Percentiles rank a stretch among this genome's conserved stretches.
phyloP scores from a whole-genome alignment of 2,329 filamentous ascomycete species.

The Davidsoniella eucalypti region DNA sequence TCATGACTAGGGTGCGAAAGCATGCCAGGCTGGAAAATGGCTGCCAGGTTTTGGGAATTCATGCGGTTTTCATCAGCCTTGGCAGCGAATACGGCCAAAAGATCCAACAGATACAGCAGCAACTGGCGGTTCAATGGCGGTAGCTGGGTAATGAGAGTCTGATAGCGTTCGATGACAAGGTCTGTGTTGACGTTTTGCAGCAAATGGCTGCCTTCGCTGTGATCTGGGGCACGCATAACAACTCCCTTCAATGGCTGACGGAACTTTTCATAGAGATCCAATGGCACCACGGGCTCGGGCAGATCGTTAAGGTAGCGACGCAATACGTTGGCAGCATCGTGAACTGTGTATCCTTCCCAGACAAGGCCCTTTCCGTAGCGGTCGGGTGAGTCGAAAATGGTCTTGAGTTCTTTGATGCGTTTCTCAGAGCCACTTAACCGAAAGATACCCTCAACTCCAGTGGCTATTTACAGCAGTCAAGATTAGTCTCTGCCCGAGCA shows the following conservation, averaged over 20 bases:
- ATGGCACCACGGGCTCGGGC: conserved; percentile 87
- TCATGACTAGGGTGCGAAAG: conserved; percentile 86
- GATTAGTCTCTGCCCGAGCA: conserved; percentile 18
- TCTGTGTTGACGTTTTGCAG: conserved; percentile 46
- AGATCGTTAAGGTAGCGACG: conserved; percentile 91
- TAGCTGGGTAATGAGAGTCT: conserved; percentile 79
- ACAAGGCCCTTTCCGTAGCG: conserved; percentile 92
- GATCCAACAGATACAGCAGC: conserved; percentile 84
- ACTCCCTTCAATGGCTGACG: conserved; percentile 60
- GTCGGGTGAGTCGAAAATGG: conserved; percentile 82
- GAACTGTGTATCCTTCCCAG: conserved; percentile 95
- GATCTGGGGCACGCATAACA: conserved; percentile 57
- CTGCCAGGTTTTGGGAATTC: conserved; percentile 84
- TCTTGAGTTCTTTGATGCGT: conserved; percentile 91
- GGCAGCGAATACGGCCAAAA: conserved; percentile 90
- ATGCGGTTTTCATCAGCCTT: conserved; percentile 96
- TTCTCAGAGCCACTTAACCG: conserved; percentile 91
- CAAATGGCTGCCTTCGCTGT: conserved; percentile 52
- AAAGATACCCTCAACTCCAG: conserved; percentile 90
- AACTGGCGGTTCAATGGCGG: conserved; percentile 87
- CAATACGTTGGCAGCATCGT: conserved; percentile 93
- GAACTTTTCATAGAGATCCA: conserved; percentile 85
- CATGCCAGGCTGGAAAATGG: conserved; percentile 95
- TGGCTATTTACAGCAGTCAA: conserved; percentile 40
- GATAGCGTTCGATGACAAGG: conserved; percentile 66